These are phyloP conservation scores for Paragyromitra xinjiangensis DNA, from an alignment of 495 filamentous ascomycete genomes.

Conservation along the genomic window DNA sequence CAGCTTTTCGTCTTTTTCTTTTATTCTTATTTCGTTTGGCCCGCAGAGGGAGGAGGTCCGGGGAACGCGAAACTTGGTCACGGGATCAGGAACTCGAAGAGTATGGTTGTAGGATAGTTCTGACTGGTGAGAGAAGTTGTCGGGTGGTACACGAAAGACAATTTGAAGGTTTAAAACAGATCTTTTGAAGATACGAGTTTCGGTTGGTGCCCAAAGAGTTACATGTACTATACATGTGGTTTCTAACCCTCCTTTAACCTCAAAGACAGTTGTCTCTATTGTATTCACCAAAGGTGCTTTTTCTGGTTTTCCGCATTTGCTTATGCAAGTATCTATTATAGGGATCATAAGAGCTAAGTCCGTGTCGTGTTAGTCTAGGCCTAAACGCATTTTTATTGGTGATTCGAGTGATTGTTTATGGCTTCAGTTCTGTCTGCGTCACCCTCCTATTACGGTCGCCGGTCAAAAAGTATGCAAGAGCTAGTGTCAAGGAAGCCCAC, in stretches of 20 bases:
- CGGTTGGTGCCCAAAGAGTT: background rate
- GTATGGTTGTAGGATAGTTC: slow-evolving; percentile 2
- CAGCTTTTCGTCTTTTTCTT: slow-evolving; percentile 6
- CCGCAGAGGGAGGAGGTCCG: background rate
- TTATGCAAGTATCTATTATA: background rate
- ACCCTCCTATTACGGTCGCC: slow-evolving; percentile 21
- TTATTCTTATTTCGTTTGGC: slow-evolving; percentile 7
- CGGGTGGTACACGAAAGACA: background rate
- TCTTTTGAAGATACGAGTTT: background rate
- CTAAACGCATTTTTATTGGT: background rate
- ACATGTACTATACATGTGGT: background rate
- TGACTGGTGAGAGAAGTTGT: background rate
- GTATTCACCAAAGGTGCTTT: background rate
- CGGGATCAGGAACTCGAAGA: background rate
- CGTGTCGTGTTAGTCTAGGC: background rate
- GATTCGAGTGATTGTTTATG: slow-evolving; percentile 31
- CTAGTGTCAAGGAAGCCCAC: background rate
- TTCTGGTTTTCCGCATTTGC: background rate
- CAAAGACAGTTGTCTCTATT: background rate
- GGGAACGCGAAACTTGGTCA: background rate
- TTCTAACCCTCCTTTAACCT: background rate
- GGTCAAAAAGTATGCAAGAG: background rate
- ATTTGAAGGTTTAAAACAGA: background rate
- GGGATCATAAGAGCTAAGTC: background rate
- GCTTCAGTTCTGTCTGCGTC: background rate